These are phyloP conservation scores for Poa pratensis DNA, from an alignment of 176 grass and related monocot genomes.

Conservation along the genomic window DNA sequence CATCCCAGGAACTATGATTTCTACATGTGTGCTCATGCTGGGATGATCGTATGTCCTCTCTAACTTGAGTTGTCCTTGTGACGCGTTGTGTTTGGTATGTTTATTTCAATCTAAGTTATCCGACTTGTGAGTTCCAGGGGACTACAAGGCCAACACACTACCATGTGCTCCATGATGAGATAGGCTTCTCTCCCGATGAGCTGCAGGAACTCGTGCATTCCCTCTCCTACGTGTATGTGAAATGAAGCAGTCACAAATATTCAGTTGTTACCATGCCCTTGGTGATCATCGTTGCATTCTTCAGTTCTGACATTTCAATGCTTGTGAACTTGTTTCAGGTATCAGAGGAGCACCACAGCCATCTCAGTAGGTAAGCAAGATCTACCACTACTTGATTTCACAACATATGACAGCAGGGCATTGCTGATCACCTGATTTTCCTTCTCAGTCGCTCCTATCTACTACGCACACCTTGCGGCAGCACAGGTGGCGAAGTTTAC, in stretches of 20 bases:
- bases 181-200: conserved; percentile 54
- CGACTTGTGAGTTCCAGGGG: conserved; percentile 37
- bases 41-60: conserved; percentile 52
- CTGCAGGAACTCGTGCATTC: conserved; percentile 63
- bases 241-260: background rate
- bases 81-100: background rate
- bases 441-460: conserved; percentile 59
- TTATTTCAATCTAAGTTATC: background rate
- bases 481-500: conserved; percentile 60
- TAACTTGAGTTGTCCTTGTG: background rate
- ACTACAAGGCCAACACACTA: conserved; percentile 72
- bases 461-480: conserved; percentile 60
- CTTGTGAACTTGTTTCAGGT: conserved; percentile 30
- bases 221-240: conserved; percentile 69
- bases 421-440: background rate
- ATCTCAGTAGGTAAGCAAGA: conserved; percentile 53
- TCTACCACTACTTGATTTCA: background rate
- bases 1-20: conserved; percentile 74
- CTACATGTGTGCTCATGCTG: conserved; percentile 65
- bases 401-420: background rate
- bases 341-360: conserved; percentile 70
- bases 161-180: conserved; percentile 70
- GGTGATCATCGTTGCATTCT: too few relatives aligned
- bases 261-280: background rate
- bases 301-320: conserved; percentile 14